These are phyloP conservation scores for Millerozyma miso DNA, from an alignment of 805 yeast genomes.

Conservation along the genomic window DNA sequence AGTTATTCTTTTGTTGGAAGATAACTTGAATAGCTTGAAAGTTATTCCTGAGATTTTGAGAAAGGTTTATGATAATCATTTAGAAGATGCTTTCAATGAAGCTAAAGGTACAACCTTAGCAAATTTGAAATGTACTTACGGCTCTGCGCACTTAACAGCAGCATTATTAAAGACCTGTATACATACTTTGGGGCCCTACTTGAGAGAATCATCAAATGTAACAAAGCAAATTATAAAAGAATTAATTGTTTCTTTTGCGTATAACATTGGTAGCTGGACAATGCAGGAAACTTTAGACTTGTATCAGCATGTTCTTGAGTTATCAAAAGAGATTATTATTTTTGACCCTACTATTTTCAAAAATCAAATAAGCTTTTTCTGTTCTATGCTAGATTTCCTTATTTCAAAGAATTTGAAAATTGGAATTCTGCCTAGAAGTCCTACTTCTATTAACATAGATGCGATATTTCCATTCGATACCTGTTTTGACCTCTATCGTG, in stretches of 20 bases:
- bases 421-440: constrained; percentile 28
- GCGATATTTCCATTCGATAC: constrained; percentile 45
- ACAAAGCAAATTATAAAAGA: constrained; percentile 21
- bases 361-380: constrained; percentile 28
- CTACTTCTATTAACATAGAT: constrained; percentile 36
- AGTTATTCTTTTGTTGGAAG: constrained; percentile 50
- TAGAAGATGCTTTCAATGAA: constrained; percentile 34
- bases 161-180: constrained; percentile 25
- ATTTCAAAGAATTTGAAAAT: constrained; percentile 33
- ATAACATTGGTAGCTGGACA: constrained; percentile 29
- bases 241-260: constrained; percentile 23
- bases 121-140: constrained; percentile 32
- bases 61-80: constrained; percentile 25
- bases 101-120: constrained; percentile 29
- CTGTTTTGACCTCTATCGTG: constrained; percentile 33
- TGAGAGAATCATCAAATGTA: constrained; percentile 17
- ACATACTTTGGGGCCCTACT: constrained; percentile 36
- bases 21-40: constrained; percentile 43
- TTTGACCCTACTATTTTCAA: constrained; percentile 33
- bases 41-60: constrained; percentile 40
- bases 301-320: constrained; percentile 18
- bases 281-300: constrained; percentile 23
- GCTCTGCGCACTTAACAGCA: constrained; percentile 20
- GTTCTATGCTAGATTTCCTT: constrained; percentile 21
- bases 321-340: constrained; percentile 35